phyloP scores from a whole-genome alignment of 345 rosid genomes.

The Eucalyptus paniculata region DNA sequence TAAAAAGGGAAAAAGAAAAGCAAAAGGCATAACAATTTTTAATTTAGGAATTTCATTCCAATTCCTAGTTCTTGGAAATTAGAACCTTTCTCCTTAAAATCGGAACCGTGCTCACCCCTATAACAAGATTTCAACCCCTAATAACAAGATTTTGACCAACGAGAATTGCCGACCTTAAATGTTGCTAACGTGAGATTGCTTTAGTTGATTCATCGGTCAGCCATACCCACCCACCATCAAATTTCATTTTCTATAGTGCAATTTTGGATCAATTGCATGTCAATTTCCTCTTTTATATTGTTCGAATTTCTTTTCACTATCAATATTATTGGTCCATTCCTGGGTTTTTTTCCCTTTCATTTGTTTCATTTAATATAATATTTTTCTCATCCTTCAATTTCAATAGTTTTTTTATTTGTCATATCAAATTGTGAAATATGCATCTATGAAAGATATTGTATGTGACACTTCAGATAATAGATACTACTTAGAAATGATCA shows the following conservation, averaged over 20 bases:
- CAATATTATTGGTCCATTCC: not conserved
- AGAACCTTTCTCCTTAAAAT: too few relatives aligned
- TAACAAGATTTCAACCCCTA: too few relatives aligned
- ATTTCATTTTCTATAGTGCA: not conserved
- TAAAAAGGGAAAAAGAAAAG: too few relatives aligned
- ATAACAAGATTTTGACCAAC: too few relatives aligned
- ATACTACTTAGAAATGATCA: not conserved
- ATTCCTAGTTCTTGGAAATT: rapidly evolving
- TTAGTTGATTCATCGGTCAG: not conserved
- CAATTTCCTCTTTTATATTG: not conserved
- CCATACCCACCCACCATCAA: not conserved
- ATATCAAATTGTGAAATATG: not conserved
- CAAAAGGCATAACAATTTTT: too few relatives aligned
- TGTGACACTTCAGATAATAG: not conserved
- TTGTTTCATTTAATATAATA: not conserved
- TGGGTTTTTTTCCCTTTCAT: not conserved
- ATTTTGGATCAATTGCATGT: not conserved
- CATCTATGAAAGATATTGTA: not conserved
- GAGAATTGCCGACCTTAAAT: not conserved
- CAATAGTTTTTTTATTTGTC: not conserved
- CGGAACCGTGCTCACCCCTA: too few relatives aligned
- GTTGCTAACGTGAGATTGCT: not conserved
- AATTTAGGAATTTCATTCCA: too few relatives aligned
- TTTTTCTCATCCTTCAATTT: not conserved
- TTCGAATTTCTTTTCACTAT: not conserved